phyloP scores from a whole-genome alignment of 2,329 filamentous ascomycete species.

The Pseudocercospora macadamiae region DNA sequence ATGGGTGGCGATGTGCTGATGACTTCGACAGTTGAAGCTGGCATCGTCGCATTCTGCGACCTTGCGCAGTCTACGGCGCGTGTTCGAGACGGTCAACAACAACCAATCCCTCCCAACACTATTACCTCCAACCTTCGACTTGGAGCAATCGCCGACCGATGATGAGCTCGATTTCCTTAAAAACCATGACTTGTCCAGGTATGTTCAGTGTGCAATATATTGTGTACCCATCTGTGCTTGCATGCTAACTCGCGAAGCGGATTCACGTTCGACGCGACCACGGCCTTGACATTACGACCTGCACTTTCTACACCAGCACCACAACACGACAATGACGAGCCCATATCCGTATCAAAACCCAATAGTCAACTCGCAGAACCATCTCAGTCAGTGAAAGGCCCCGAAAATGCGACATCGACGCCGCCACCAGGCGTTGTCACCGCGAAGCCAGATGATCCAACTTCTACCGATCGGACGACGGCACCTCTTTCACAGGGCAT shows the following conservation, averaged over 20 bases:
- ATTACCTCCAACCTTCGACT: conserved; percentile 9
- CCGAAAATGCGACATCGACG: conserved; percentile 19
- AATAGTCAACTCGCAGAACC: conserved; percentile 21
- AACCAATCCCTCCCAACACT: conserved; percentile 16
- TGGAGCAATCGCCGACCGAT: conserved; percentile 5
- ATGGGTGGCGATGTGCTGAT: conserved; percentile 14
- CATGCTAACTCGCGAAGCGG: conserved; percentile 48
- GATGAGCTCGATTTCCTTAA: conserved; percentile 21
- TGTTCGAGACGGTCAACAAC: conserved; percentile 17
- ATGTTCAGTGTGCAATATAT: too few relatives aligned
- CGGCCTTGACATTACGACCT: conserved; percentile 32
- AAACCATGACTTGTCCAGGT: conserved; percentile 18
- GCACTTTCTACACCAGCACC: conserved; percentile 45
- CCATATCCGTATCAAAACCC: conserved; percentile 34
- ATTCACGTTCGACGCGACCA: conserved; percentile 59
- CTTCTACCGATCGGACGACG: conserved; percentile 15
- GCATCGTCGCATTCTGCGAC: conserved; percentile 19
- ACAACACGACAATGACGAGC: conserved; percentile 31
- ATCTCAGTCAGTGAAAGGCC: conserved; percentile 9
- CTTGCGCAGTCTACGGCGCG: conserved; percentile 15
- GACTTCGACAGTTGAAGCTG: conserved; percentile 9
- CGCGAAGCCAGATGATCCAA: conserved; percentile 8
- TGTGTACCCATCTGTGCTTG: too few relatives aligned
- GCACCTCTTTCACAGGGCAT: conserved; percentile 11
- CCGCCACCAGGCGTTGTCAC: conserved; percentile 24